Evolutionary conservation across 192 early-diverging fungal species (phyloP).

Genomic region (Coemansia umbellata): DNA sequence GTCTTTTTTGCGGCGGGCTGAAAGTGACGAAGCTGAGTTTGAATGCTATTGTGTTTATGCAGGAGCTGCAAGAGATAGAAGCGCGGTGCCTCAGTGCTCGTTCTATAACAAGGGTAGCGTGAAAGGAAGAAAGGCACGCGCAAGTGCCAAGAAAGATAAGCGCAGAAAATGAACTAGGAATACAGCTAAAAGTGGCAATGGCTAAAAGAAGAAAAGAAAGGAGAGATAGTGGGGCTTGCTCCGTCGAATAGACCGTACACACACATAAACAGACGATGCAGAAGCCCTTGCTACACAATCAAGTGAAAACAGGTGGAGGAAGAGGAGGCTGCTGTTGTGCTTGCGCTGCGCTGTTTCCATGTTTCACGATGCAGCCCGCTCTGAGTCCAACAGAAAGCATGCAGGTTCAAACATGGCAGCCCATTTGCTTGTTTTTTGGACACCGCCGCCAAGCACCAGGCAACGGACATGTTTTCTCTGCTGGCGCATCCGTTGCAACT

Average conservation of each 20-base stretch:
- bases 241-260: neutral
- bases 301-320: too few species aligned
- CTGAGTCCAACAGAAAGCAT: too few species aligned
- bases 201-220: neutral
- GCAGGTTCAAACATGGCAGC: too few species aligned
- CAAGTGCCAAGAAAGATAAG: neutral
- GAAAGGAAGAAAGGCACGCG: neutral
- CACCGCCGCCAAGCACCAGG: too few species aligned
- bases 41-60: neutral
- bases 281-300: too few species aligned
- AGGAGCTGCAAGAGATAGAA: neutral
- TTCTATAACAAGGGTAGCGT: neutral
- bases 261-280: too few species aligned
- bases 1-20: neutral
- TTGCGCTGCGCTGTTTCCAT: too few species aligned
- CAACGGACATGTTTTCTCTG: too few species aligned
- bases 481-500: too few species aligned
- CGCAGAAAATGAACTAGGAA: neutral
- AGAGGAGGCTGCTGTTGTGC: too few species aligned
- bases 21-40: neutral
- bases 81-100: neutral
- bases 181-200: neutral
- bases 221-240: neutral
- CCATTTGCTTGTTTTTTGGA: too few species aligned
- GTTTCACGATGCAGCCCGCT: conserved; percentile 1